These are phyloP conservation scores for Russula griseocarnosa DNA, from an alignment of 768 basidiomycete genomes.

Conservation along the genomic window DNA sequence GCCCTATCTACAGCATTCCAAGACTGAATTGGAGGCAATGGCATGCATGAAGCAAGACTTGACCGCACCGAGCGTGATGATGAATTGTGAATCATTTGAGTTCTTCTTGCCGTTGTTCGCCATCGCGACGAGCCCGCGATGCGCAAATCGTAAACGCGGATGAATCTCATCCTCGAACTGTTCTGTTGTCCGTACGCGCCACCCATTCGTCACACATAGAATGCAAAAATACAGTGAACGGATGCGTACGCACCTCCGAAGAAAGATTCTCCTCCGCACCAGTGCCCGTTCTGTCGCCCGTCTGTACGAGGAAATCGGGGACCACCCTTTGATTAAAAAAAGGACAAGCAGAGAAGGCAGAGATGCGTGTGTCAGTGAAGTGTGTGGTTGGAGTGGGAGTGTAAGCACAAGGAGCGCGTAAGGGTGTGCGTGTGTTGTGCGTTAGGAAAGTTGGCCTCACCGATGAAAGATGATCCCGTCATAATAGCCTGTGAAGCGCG, in stretches of 20 bases:
- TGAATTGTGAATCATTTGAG: constrained; percentile 92
- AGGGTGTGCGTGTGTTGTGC: no score
- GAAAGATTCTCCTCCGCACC: constrained; percentile 94
- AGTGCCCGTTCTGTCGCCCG: constrained; percentile 88
- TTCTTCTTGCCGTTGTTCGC: constrained; percentile 86
- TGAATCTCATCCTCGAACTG: constrained; percentile 95
- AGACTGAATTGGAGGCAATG: background rate
- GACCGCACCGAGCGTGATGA: constrained; percentile 79
- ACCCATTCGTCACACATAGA: background rate
- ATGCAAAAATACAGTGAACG: background rate
- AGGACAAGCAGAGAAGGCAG: background rate
- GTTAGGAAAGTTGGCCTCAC: constrained; percentile 36
- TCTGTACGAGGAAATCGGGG: constrained; percentile 89
- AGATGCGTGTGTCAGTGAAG: background rate
- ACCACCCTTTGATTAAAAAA: constrained; percentile 57
- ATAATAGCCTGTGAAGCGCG: constrained; percentile 63
- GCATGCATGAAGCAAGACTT: background rate
- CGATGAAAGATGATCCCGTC: constrained; percentile 94
- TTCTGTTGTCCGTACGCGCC: constrained; percentile 45
- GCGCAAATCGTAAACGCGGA: constrained; percentile 80
- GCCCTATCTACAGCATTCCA: constrained; percentile 58
- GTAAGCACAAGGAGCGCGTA: background rate
- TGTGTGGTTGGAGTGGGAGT: background rate
- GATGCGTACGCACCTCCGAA: constrained; percentile 63
- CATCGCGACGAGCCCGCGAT: constrained; percentile 92